Percentiles rank a stretch among this genome's conserved stretches.
phyloP scores from a whole-genome alignment of 2,329 filamentous ascomycete species.

The Fusarium redolens region DNA sequence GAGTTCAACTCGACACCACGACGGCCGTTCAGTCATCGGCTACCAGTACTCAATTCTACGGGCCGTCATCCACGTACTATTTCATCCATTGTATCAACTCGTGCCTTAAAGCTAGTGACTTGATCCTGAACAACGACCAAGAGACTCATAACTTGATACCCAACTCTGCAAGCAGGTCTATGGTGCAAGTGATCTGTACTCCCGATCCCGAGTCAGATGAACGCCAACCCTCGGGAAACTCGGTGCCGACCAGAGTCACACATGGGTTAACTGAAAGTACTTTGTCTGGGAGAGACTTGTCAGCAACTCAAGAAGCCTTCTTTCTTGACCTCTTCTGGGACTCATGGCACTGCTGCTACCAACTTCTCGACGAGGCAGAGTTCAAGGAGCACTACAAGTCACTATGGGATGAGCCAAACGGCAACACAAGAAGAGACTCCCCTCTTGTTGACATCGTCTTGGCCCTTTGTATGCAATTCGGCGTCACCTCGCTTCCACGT shows the following conservation, averaged over 20 bases:
- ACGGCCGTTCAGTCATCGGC: rapidly evolving
- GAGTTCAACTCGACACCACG: not conserved
- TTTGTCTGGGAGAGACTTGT: not conserved
- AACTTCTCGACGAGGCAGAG: not conserved
- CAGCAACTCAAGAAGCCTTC: not conserved
- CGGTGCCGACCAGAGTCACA: rapidly evolving
- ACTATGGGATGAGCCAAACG: rapidly evolving
- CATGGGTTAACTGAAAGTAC: not conserved
- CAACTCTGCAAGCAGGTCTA: not conserved
- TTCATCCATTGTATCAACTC: not conserved
- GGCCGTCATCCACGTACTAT: not conserved
- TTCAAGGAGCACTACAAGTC: not conserved
- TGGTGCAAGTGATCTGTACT: not conserved
- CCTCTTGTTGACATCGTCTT: not conserved
- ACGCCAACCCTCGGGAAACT: rapidly evolving
- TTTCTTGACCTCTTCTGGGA: not conserved
- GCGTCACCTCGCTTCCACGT: not conserved
- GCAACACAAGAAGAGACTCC: not conserved
- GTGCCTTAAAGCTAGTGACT: rapidly evolving
- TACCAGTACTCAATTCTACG: not conserved
- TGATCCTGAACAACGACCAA: rapidly evolving
- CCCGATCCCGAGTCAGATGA: not conserved
- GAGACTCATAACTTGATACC: not conserved
- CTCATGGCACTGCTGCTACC: slow-evolving; percentile 3
- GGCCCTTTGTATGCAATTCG: not conserved